Evolutionary conservation across 2,329 filamentous ascomycete genomes (phyloP), one percentile per base, ranked within the genome.

Genomic region (Cladosporium phlei): DNA sequence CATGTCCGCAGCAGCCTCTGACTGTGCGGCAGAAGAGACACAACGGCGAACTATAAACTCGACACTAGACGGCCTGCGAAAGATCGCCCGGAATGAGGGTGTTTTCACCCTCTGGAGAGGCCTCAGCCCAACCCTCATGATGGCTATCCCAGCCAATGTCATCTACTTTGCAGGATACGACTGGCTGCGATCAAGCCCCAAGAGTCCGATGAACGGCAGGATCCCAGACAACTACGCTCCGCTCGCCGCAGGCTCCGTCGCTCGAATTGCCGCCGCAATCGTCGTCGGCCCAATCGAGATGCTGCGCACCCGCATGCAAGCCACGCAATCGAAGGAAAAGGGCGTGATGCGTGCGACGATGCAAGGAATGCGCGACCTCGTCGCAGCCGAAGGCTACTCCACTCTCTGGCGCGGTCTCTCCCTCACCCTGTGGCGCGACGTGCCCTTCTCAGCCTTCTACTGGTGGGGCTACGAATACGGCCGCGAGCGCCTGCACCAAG

Each of bases 91-190:
- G 38, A 89, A 97, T 63, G 93, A 98, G 70, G 93, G 93, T 1
- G 62, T 89, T 10, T 78, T 79, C 20, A 93, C 90, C 2, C 70
- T 98, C 27, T 98, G 93, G 91, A 80, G 93, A 51, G 93, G 93
- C 0, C 72, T 98, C 4, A 94, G 87, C n/a, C 91, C 93, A 0
- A 98, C 93, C 0, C 72, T 98, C 17, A 78, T 89, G 54, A 98
- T 98, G 93, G 83, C 89, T 0, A 79, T 98, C 5, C 93, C 93
- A 0, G 88, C 83, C 20, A 98, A 98, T 64, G 93, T 98, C 56
- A 97, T 98, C 55, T 98, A 98, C 69, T 96, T 97, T 61, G 94
- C 93, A 10, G 93, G 93, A 29, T 98, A 98, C 67, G 93, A 98
- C 62, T 96, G 89, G 85, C 66, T 98, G 49, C 83, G 93, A 27